phyloP scores from a whole-genome alignment of 2,329 filamentous ascomycete genomes.

The Aspergillus clavatus region DNA sequence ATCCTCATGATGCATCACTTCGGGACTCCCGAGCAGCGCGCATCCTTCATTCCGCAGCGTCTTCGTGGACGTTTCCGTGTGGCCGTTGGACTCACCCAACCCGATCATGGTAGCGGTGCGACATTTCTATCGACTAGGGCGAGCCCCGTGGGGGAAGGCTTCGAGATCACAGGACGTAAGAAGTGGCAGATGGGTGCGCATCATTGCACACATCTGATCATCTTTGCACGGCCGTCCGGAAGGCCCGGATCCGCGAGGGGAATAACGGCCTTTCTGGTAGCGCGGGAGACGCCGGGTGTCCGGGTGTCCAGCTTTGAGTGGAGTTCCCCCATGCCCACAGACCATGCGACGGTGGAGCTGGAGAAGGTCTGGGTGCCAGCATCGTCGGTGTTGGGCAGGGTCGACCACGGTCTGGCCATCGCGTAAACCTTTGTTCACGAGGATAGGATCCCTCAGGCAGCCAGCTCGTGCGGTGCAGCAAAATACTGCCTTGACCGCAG shows the following conservation, averaged over 20 bases:
- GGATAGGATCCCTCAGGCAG: conserved; percentile 61
- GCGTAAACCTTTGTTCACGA: conserved; percentile 64
- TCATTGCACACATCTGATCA: conserved; percentile 56
- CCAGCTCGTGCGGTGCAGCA: conserved; percentile 47
- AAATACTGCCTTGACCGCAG: conserved; percentile 56
- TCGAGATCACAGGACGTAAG: conserved; percentile 53
- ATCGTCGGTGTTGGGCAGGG: conserved; percentile 48
- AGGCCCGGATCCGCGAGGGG: conserved; percentile 50
- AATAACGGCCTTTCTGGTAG: conserved; percentile 59
- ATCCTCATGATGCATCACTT: conserved; percentile 60
- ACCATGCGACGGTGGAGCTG: conserved; percentile 57
- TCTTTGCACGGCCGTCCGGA: conserved; percentile 57
- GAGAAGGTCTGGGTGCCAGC: conserved; percentile 54
- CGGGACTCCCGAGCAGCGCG: conserved; percentile 52
- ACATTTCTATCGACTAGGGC: conserved; percentile 58
- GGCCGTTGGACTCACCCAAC: conserved; percentile 60
- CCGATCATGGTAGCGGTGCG: conserved; percentile 58
- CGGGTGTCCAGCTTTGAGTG: conserved; percentile 57
- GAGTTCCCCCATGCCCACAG: conserved; percentile 64
- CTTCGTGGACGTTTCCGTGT: conserved; percentile 52
- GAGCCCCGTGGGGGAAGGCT: conserved; percentile 40
- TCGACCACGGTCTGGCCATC: conserved; percentile 54
- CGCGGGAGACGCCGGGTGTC: conserved; percentile 49
- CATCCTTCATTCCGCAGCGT: conserved; percentile 50
- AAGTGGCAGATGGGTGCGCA: conserved; percentile 65